These are phyloP conservation scores for Mucuna pruriens DNA, from an alignment of 306 rosid species.

Conservation along the genomic window DNA sequence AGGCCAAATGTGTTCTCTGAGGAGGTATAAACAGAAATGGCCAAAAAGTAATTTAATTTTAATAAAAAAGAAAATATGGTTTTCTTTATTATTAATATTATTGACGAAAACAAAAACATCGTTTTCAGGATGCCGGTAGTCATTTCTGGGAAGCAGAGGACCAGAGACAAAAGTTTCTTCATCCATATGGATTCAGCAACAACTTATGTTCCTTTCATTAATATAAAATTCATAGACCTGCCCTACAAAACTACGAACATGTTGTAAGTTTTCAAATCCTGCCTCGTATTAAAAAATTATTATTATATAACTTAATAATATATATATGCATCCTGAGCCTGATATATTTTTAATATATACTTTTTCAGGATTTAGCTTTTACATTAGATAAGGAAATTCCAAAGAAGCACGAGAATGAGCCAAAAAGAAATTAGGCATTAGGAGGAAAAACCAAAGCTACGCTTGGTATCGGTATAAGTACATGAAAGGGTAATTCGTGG, in stretches of 20 bases:
- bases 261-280: slow-evolving; percentile 64
- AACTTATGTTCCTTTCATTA: slow-evolving; percentile 70
- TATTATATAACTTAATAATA: background rate
- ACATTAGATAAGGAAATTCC: slow-evolving; percentile 33
- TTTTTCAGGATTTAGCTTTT: slow-evolving; percentile 46
- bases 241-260: slow-evolving; percentile 49
- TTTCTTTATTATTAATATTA: background rate
- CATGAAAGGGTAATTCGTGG: slow-evolving; percentile 10
- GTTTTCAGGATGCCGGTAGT: slow-evolving; percentile 65
- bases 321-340: background rate
- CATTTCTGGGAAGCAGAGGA: slow-evolving; percentile 78
- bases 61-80: background rate
- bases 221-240: slow-evolving; percentile 33
- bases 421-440: slow-evolving; percentile 10
- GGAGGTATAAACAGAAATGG: slow-evolving; percentile 51
- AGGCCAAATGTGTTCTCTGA: slow-evolving; percentile 52
- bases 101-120: slow-evolving; percentile 42
- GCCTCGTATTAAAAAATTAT: slow-evolving; percentile 10
- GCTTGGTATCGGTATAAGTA: slow-evolving; percentile 31
- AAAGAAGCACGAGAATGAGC: slow-evolving; percentile 19
- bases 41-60: background rate
- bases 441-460: slow-evolving; percentile 24
- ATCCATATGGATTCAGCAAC: slow-evolving; percentile 65
- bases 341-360: background rate
- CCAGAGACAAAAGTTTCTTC: slow-evolving; percentile 74